Evolutionary conservation across 2,329 filamentous ascomycete species (phyloP).

Genomic region (Cladophialophora psammophila): DNA sequence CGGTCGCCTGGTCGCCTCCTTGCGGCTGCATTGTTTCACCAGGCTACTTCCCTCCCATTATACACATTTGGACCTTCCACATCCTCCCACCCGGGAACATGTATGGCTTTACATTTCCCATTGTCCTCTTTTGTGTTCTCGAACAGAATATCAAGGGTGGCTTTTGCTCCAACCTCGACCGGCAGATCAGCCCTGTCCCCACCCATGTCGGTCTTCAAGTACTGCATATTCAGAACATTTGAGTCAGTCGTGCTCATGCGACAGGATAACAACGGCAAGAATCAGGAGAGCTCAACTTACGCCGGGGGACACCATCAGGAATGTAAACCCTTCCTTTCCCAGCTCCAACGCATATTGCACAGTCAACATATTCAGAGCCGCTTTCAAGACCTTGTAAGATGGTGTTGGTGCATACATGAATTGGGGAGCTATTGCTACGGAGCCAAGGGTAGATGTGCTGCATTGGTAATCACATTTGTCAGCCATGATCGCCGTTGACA

Average conservation of each 20-base stretch:
- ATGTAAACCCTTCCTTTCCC: slow-evolving; percentile 52
- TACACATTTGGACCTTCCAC: slow-evolving; percentile 48
- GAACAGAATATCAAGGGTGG: slow-evolving; percentile 55
- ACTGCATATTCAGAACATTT: slow-evolving; percentile 44
- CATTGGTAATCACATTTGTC: background rate
- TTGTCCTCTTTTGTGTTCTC: slow-evolving; percentile 49
- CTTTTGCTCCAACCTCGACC: slow-evolving; percentile 49
- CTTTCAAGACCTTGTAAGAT: slow-evolving; percentile 57
- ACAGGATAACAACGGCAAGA: background rate
- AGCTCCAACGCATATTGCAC: slow-evolving; percentile 52
- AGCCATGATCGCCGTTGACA: slow-evolving; percentile 1
- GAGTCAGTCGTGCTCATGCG: slow-evolving; percentile 18
- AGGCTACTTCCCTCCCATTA: slow-evolving; percentile 46
- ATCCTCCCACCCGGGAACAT: slow-evolving; percentile 50
- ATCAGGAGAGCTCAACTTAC: slow-evolving; percentile 44
- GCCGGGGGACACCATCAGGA: slow-evolving; percentile 55
- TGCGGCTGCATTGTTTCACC: slow-evolving; percentile 38
- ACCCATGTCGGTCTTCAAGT: slow-evolving; percentile 57
- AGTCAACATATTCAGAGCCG: slow-evolving; percentile 58
- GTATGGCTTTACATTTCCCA: slow-evolving; percentile 59
- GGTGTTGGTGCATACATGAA: slow-evolving; percentile 43
- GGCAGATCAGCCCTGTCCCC: slow-evolving; percentile 52
- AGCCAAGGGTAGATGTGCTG: slow-evolving; percentile 52
- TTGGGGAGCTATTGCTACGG: slow-evolving; percentile 44
- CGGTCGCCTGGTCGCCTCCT: background rate